These are phyloP conservation scores for Sphaerulina musiva DNA, from an alignment of 2,329 filamentous ascomycete species.

Conservation along the genomic window DNA sequence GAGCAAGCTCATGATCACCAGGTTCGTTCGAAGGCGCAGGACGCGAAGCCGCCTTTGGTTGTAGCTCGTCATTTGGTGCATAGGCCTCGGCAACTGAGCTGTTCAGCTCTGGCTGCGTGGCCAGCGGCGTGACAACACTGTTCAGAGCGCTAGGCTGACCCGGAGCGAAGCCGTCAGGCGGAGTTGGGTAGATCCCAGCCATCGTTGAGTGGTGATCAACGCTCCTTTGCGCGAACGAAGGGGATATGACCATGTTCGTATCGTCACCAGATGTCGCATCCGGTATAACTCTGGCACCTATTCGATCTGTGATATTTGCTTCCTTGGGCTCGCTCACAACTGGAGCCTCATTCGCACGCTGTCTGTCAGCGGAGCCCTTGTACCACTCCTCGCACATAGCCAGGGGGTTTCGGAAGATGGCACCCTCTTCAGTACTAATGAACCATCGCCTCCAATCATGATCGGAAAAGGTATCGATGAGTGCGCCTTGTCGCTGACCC, in stretches of 20 bases:
- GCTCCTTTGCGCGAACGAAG: conserved; percentile 33
- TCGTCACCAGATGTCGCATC: neutral
- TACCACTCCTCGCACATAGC: conserved; percentile 29
- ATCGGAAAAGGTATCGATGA: neutral
- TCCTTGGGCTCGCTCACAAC: neutral
- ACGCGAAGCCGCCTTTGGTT: conserved; percentile 23
- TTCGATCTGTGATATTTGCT: neutral
- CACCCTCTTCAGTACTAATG: conserved; percentile 9
- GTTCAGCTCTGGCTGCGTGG: conserved; percentile 12
- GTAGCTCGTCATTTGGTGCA: conserved; percentile 20
- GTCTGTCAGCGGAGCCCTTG: conserved; percentile 16
- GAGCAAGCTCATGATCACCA: conserved; percentile 34
- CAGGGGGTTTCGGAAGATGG: conserved; percentile 31
- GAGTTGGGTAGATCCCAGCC: conserved; percentile 63
- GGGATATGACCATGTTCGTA: conserved; percentile 17
- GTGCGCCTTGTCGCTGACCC: neutral
- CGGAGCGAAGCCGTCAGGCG: conserved; percentile 51
- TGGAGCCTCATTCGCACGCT: conserved; percentile 12
- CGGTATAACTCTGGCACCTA: neutral
- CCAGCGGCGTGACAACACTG: conserved; percentile 14
- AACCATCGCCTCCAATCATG: conserved; percentile 27
- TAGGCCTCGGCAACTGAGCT: conserved; percentile 1
- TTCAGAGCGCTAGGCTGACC: conserved; percentile 21
- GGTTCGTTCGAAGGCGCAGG: neutral
- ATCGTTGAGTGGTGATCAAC: conserved; percentile 36